Base-by-base conservation (phyloP, 2,329 filamentous ascomycete genomes). In the Endoconidiophora laricicola region DNA sequence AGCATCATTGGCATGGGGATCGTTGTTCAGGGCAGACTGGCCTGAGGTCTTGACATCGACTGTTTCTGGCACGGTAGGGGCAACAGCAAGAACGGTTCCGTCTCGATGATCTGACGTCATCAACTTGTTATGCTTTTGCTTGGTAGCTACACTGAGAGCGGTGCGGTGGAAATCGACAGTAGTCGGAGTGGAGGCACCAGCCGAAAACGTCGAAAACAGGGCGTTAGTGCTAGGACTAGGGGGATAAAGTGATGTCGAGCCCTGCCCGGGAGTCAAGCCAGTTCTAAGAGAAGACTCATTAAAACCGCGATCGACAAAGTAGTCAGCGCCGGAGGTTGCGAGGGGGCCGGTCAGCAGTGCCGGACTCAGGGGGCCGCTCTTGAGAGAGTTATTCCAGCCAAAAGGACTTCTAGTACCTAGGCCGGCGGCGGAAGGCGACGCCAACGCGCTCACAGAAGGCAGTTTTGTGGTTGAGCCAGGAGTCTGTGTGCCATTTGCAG, bases 91-190 rank as follows among this genome's bases (percentile, higher is more conserved):
- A 29, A 33, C 38, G 26, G 44, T 43, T 29, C n/a, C 26, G 4
- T 48, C 43, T 18, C 51, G 48, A 18, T 47, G 51, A 38, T 53
- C 51, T 38, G 51, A 53, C 3, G 51, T 53, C 6, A 53, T 47
- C 65, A 68, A 54, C 56, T 55, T 53, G 46, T 60, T 58, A 63
- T 71, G 66, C 64, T 71, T 59, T 23, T 69, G 67, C 62, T 82
- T 82, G 4, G 76, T 75, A 14, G 83, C 82, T 18, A 85, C 86
- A 57, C 78, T 87, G 64, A 96, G 69, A 24, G 90, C 91, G 56
- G 90, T 94, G 53, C 90, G 83, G 59, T 96, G 90, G 59, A 98
- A 98, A 60, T 98, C 91, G 46, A 94, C 69, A 0, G 90, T 94
- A 54, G 82, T 81, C 6, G 91, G 91, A 1, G 91, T 98, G 3